Evolutionary conservation across 2,329 filamentous ascomycete species (phyloP).

Genomic region (Aureobasidium sp.): DNA sequence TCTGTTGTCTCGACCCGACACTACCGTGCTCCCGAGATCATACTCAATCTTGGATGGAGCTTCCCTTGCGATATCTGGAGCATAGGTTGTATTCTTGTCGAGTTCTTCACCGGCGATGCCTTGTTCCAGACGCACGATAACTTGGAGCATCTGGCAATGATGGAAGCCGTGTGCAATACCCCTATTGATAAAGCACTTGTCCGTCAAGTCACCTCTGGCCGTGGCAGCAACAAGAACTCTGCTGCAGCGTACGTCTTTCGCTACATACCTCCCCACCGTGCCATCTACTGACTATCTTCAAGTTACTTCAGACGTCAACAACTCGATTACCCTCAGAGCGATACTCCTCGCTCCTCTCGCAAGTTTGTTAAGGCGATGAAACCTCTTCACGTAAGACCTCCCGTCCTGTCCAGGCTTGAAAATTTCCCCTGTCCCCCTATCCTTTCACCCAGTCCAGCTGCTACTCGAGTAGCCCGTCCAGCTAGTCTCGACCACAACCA

Average conservation of each 20-base stretch:
- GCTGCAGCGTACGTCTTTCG: constrained; percentile 46
- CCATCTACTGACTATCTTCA: neutral
- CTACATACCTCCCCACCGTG: neutral
- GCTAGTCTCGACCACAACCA: constrained; percentile 1
- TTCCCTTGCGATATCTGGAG: constrained; percentile 65
- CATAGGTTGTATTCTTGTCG: constrained; percentile 61
- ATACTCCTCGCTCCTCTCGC: constrained; percentile 55
- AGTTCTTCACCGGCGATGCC: constrained; percentile 62
- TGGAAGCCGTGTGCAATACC: constrained; percentile 55
- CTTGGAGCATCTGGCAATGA: constrained; percentile 61
- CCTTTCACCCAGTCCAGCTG: neutral
- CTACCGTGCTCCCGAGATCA: constrained; percentile 61
- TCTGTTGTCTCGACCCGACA: constrained; percentile 61
- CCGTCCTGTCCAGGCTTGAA: neutral
- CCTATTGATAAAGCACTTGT: constrained; percentile 51
- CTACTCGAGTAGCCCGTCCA: neutral
- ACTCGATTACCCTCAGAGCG: constrained; percentile 56
- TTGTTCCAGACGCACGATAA: constrained; percentile 64
- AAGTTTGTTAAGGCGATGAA: constrained; percentile 67
- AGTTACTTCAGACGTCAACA: constrained; percentile 37
- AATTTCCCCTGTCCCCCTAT: constrained; percentile 11
- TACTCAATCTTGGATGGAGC: constrained; percentile 60
- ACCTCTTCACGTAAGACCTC: constrained; percentile 45
- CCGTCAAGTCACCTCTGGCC: constrained; percentile 43
- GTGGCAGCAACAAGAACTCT: constrained; percentile 44